phyloP scores from a whole-genome alignment of 148 eudicot species.

The Spergularia marina region DNA sequence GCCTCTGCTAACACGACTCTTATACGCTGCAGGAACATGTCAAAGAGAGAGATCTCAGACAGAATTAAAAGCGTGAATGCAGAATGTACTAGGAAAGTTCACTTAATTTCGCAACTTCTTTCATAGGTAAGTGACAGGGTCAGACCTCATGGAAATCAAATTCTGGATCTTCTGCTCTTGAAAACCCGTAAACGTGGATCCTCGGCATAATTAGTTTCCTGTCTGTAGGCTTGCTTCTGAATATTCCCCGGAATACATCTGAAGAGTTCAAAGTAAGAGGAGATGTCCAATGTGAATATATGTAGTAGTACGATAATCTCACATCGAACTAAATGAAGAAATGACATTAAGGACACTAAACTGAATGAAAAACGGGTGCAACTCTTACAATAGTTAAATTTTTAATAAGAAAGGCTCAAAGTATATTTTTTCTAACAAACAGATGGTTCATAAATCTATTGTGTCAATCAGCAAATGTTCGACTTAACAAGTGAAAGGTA shows the following conservation, averaged over 20 bases:
- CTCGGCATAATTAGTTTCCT: constrained; percentile 47
- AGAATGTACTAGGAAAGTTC: background rate
- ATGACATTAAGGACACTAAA: no score
- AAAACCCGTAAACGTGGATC: constrained; percentile 90
- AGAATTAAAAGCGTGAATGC: background rate
- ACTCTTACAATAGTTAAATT: background rate
- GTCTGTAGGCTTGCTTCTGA: constrained; percentile 31
- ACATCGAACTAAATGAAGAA: background rate
- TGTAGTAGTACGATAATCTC: background rate
- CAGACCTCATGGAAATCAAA: constrained; percentile 83
- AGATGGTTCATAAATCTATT: background rate
- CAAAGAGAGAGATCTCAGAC: background rate
- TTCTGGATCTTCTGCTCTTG: constrained; percentile 90
- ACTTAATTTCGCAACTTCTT: background rate
- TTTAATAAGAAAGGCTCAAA: no score
- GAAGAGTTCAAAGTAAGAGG: constrained; percentile 17
- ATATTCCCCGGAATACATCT: constrained; percentile 80
- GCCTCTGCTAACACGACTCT: constrained; percentile 64
- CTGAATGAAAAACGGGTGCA: no score
- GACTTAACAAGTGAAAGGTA: background rate
- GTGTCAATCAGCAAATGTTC: background rate
- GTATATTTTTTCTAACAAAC: background rate
- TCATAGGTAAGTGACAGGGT: constrained; percentile 10
- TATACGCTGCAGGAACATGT: constrained; percentile 52
- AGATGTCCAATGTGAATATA: background rate